Evolutionary conservation across 2,329 filamentous ascomycete genomes (phyloP), one percentile per base, ranked within the genome.

Genomic region (Fusarium newnesense): DNA sequence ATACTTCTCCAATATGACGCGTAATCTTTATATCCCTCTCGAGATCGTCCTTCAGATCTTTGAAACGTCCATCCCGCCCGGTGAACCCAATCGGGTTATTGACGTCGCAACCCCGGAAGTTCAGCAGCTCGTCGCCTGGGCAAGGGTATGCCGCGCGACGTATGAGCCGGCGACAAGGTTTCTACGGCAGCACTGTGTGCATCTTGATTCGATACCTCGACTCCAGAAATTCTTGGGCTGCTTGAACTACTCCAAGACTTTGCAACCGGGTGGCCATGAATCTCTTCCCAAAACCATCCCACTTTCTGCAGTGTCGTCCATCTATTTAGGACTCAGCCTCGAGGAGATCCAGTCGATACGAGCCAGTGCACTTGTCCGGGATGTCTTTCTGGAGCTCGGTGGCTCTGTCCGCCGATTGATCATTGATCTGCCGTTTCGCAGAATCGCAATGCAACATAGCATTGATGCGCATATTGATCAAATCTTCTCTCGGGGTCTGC

Each of bases 21-120:
- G 21, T 18, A 32, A 19, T 12, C n/a, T 37, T n/a, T 19, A 59
- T 12, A 15, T 75, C 2, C 73, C 73, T 10, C 19, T 75, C 2
- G 73, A 75, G 16, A 63, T 75, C 11, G 62, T 73, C 28, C 58
- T 75, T 4, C 63, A 64, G 7, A 40, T 75, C 15, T 47, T 75
- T 3, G 62, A 75, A 15, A 18, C 39, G 9, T 56, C 63, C 2
- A 46, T 69, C 8, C 67, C 70, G 10, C 28, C 50, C 1, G 67
- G 72, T 16, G 34, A 56, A 0, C 67, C 73, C 16, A 37, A 65
- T 43, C 42, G 60, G 15, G 65, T 74, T 24, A n/a, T 62, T 6
- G 37, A 69, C 26, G 34, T 70, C 18, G 49, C 63, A 46, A 56
- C 59, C 6, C 18, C 63, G 4, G 43, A 71, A 10, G 50, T 50